Percentiles rank a stretch among this genome's conserved stretches.
Conservation (phyloP, 345 rosid species). For the Syzygium oleosum region DNA sequence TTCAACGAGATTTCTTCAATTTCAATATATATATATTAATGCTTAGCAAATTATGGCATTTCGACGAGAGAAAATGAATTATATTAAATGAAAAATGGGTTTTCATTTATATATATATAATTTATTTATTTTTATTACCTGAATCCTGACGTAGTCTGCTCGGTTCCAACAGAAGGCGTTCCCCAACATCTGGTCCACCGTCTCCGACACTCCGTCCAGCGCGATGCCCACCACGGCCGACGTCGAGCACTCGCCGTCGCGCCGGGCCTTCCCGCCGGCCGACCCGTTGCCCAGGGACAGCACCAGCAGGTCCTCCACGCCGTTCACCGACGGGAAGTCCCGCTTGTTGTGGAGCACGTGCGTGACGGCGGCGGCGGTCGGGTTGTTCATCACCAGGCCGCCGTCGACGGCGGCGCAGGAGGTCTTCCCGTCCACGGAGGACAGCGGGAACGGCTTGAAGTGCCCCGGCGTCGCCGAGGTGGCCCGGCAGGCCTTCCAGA, state of each 20-base stretch:
- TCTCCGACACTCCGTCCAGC: constrained; percentile 89
- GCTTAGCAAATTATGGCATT: not conserved
- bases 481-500: constrained; percentile 90
- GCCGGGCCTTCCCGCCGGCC: constrained; percentile 19
- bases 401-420: constrained; percentile 81
- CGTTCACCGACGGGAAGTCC: constrained; percentile 73
- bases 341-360: constrained; percentile 96
- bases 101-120: not conserved
- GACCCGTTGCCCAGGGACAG: constrained; percentile 80
- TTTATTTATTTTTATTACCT: constrained; percentile 25
- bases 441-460: constrained; percentile 63
- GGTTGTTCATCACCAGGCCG: constrained; percentile 95
- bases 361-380: constrained; percentile 87
- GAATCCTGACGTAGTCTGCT: constrained; percentile 88
- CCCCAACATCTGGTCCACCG: constrained; percentile 89
- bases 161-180: constrained; percentile 97
- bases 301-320: constrained; percentile 85
- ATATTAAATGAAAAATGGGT: not conserved
- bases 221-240: constrained; percentile 65
- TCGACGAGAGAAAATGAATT: not conserved
- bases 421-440: constrained; percentile 80
- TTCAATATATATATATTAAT: not conserved
- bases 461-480: constrained; percentile 79
- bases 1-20: constrained; percentile 4
- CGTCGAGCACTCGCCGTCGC: constrained; percentile 60